Evolutionary conservation across 2,329 filamentous ascomycete genomes (phyloP), one percentile per base, ranked within the genome.

Genomic region (Mycosphaerella sp.): DNA sequence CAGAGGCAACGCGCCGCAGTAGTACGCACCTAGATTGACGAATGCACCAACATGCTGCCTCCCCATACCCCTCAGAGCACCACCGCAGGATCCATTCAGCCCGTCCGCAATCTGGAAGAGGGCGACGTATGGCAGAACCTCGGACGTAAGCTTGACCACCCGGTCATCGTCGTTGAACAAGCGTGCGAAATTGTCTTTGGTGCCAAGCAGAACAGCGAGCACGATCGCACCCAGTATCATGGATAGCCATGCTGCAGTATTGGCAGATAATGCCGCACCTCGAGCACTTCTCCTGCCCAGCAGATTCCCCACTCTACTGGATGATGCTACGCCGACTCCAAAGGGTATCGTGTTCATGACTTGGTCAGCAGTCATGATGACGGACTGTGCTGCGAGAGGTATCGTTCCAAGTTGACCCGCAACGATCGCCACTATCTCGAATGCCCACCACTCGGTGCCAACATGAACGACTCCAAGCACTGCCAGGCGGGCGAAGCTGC

Each of bases 51-150:
- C 78, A 75, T 90, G 89, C 68, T 95, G 89, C 49, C 86, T 74
- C 2, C 89, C 89, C 87, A 91, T 93, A 0, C 89, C 89, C 57
- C 89, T 73, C 12, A 95, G 71, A 16, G 82, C 81, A 1, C 89
- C 89, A 1, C 89, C 89, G 64, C 89, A 95, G 53, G 82, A 86
- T 1, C 89, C 88, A 62, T 93, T 93, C 30, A 95, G 71, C 0
- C 89, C 89, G 65, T 95, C 89, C 0, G 89, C 88, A 53, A 95
- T 90, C 71, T 95, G 89, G 69, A 95, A 95, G 2, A 95, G 73
- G 0, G 89, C 89, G 1, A 95, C 89, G 61, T 84, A 91, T 0
- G 89, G 89, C 75, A 95, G 83, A 21, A 95, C 85, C 13, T 84
- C 73, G 0, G 85, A 80, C 0, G 89, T 90, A 0, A 95, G 78